Percentiles rank a stretch among this genome's conserved stretches.
Conservation (phyloP, 768 basidiomycete genomes). For the Russula dissimulans region DNA sequence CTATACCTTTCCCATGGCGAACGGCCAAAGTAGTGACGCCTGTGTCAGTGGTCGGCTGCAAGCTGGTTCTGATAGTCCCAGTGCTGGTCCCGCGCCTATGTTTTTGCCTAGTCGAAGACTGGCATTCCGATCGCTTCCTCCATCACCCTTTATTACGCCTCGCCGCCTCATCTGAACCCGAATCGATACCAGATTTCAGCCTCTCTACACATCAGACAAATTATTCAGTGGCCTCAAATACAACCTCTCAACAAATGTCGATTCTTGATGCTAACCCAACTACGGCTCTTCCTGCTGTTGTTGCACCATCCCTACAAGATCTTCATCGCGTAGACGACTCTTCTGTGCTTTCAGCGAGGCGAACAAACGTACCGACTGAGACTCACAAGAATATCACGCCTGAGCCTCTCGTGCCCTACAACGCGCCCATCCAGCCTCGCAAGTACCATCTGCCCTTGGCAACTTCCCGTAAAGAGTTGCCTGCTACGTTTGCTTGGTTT, state of each 20-base stretch:
- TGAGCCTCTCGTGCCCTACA: conserved; percentile 51
- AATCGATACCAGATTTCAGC: conserved; percentile 36
- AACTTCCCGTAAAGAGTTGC: too few species aligned
- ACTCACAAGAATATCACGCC: conserved; percentile 65
- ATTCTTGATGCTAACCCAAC: too few species aligned
- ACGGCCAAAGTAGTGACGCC: conserved; percentile 38
- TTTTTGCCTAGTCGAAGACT: conserved; percentile 55
- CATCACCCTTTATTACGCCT: too few species aligned
- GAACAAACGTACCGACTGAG: conserved; percentile 41
- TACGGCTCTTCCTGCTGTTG: conserved; percentile 31
- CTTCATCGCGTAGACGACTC: conserved; percentile 20
- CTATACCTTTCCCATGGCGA: conserved; percentile 46
- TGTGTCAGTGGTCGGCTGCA: conserved; percentile 31
- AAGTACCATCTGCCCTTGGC: conserved; percentile 62
- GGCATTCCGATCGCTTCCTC: too few species aligned
- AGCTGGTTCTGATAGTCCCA: conserved; percentile 33
- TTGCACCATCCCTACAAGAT: conserved; percentile 29
- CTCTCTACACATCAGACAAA: conserved; percentile 42
- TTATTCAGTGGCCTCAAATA: conserved; percentile 47
- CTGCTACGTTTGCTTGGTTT: too few species aligned
- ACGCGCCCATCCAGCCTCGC: conserved; percentile 74
- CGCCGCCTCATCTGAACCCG: conserved; percentile 27
- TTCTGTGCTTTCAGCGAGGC: conserved; percentile 23
- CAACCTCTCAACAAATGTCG: conserved; percentile 29
- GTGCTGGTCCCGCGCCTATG: conserved; percentile 32